Evolutionary conservation across 805 yeast genomes (phyloP), one percentile per base, ranked within the genome.

Genomic region (Saccharomycopsis guyanensis): DNA sequence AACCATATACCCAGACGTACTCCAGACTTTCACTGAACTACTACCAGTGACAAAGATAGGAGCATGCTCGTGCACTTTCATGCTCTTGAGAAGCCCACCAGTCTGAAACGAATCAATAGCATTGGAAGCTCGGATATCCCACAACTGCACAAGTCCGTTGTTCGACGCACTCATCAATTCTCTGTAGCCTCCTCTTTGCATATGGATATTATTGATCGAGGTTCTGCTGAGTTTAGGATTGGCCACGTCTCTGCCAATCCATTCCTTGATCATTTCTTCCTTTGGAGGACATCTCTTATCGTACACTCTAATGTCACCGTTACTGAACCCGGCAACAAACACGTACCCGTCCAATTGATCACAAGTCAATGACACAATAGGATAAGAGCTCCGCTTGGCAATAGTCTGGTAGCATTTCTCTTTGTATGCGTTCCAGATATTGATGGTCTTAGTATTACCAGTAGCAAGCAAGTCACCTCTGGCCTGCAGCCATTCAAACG

Each of bases 401-500:
- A 93, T 82, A 57, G 88, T 96, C 15, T 78, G 76, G 40, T 86
- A 72, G 58, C 96, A 83, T 43, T 83, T 70, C 59, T 93, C 98
- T 31, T 96, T 70, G 10, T 96, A 93, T 0, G 97, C 97, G 65
- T 93, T 97, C 98, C 98, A 93, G 1, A 89, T 71, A 47, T 95
- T 70, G 46, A 93, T 86, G 20, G 88, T 80, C 56, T 89, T 86
- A 6, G 86, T 95, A 66, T 93, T 97, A 39, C 98, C 98, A 35
- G 96, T 88, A 1, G 86, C 96, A 45, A 91, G 67, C 33, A 93
- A 67, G 0, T 95, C 78, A 0, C 98, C 98, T 50, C 96, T 70
- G 38, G 93, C 82, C 59, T 93, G 98, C 62, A 91, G 97, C 98
- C 98, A 93, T 55, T 93, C 97, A 8, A 89, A 78, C 16, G 87